Base-by-base conservation (phyloP, 2,329 filamentous ascomycete genomes). In the Fusarium sp. region DNA sequence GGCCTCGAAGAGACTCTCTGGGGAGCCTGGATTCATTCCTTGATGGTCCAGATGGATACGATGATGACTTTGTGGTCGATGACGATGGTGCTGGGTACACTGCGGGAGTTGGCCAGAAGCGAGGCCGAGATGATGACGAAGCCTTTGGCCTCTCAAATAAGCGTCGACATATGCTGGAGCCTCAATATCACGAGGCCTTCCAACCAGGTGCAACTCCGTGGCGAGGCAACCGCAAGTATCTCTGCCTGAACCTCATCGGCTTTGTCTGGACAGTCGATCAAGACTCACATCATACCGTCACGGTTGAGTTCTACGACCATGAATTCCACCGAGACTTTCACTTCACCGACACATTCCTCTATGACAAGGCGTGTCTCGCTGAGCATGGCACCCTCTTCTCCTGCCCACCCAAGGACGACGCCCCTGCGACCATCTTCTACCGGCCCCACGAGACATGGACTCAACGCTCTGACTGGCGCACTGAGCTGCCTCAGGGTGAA, bases 181-280 rank as follows among this genome's bases (percentile, higher is more conserved):
- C 95, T 1, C 88, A 91, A 75, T 89, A 93, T 38, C 97, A 99
- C 76, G 90, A 92, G 62, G 85, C 96, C 2, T 97, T 99, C 81
- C 97, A 99, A 81, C 94, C 96, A 0, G 96, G 96, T 1, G 95
- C 95, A 62, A 99, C 96, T 0, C 96, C 96, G 0, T 99, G 96
- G 97, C 91, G 94, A 71, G 96, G 96, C 2, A 96, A 98, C 81
- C 89, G 96, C 72, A 94, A 96, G 79, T 98, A 99, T 80, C 88
- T 99, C 1, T 98, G 94, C 79, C 89, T 98, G 44, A 98, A 98
- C 80, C 85, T 99, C 67, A 94, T 95, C 62, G 96, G 97, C 1
- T 96, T 97, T 79, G 94, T 98, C 10, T 99, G 96, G 94, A 98
- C 96, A 0, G 94, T 99, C 20, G 94, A 98, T 76, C 96, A 99